phyloP scores from a whole-genome alignment of 345 rosid species.

The Chamaenerion angustifolium region DNA sequence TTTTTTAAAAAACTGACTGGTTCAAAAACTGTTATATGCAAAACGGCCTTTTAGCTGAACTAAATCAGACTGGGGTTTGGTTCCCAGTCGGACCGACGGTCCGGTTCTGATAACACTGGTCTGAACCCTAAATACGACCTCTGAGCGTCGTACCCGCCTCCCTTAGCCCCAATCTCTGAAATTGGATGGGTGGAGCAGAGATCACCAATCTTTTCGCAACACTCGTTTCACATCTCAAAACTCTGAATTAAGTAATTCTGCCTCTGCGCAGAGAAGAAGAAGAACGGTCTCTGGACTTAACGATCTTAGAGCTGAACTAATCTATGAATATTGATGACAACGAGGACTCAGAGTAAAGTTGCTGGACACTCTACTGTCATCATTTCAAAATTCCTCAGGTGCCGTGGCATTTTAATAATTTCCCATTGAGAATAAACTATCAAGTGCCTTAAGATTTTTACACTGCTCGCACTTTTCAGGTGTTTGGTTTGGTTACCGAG shows the following conservation, averaged over 20 bases:
- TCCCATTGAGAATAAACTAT: not conserved
- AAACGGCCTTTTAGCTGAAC: no score
- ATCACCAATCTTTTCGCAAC: conserved; percentile 30
- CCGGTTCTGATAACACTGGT: no score
- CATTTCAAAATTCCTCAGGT: conserved; percentile 63
- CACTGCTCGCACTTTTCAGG: conserved; percentile 23
- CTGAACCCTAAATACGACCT: no score
- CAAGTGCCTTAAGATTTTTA: not conserved
- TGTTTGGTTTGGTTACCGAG: conserved; percentile 43
- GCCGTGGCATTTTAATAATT: not conserved
- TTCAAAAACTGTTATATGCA: no score
- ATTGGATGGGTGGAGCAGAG: conserved; percentile 7
- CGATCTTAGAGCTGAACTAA: conserved; percentile 38
- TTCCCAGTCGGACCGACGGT: no score
- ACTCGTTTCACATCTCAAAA: conserved; percentile 29
- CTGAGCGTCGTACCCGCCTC: not conserved
- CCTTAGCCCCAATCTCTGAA: not conserved
- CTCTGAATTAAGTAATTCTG: not conserved
- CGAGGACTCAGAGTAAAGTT: conserved; percentile 27
- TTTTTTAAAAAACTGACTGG: no score
- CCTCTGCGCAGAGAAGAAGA: conserved; percentile 11
- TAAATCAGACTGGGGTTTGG: no score
- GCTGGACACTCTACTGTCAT: conserved; percentile 50
- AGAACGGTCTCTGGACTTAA: conserved; percentile 20
- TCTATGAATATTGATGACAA: conserved; percentile 35